phyloP scores from a whole-genome alignment of 2,329 filamentous ascomycete species.

The Ophiostoma quercus region DNA sequence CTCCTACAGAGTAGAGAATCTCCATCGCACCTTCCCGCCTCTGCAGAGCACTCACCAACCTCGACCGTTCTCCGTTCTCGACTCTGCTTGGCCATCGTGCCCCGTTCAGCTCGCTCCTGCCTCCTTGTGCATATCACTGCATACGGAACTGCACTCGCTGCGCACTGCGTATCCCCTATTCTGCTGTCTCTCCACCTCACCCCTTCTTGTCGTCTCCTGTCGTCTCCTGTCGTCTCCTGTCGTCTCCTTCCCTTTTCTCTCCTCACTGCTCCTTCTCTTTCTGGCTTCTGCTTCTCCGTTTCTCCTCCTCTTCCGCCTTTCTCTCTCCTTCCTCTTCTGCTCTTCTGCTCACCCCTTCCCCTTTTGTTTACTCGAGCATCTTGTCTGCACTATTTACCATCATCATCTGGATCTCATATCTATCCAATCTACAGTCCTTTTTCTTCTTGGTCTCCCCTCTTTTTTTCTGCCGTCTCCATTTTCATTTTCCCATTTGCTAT shows the following conservation, averaged over 20 bases:
- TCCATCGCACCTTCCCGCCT: neutral
- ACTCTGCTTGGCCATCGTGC: neutral
- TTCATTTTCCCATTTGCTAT: neutral
- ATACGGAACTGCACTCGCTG: neutral
- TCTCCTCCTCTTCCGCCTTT: slow-evolving; percentile 7
- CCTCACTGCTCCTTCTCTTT: neutral
- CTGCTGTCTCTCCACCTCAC: slow-evolving; percentile 1
- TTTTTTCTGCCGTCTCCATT: slow-evolving; percentile 18
- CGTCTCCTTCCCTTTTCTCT: neutral
- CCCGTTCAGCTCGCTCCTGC: slow-evolving; percentile 14
- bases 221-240: neutral
- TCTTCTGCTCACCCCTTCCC: neutral
- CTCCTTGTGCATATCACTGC: slow-evolving; percentile 9
- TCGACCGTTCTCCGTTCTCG: neutral
- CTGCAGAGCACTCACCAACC: neutral
- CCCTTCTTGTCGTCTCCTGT: neutral
- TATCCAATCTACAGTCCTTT: neutral
- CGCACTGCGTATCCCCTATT: neutral
- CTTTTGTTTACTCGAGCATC: neutral
- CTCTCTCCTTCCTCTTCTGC: neutral
- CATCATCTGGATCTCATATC: neutral
- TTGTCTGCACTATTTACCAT: neutral
- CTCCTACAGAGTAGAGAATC: neutral
- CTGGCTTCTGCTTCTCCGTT: neutral
- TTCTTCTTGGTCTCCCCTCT: slow-evolving; percentile 10